phyloP scores from a whole-genome alignment of 2,329 filamentous ascomycete genomes.

The Aspergillus novoparasiticus region DNA sequence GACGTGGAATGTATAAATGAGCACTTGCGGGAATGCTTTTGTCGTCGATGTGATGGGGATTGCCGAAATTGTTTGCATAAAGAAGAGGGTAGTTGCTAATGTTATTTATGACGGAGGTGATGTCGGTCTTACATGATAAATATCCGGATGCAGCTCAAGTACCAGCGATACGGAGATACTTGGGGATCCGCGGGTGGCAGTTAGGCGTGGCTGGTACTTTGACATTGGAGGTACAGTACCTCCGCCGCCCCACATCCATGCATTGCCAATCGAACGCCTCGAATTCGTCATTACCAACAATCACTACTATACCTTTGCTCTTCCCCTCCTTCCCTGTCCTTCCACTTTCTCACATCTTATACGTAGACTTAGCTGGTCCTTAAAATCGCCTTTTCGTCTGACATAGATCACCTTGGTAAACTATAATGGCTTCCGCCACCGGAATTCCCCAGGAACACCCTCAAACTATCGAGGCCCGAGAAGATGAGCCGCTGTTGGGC shows the following conservation, averaged over 20 bases:
- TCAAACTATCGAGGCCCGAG: conserved; percentile 44
- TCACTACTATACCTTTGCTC: neutral
- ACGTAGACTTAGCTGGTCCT: neutral
- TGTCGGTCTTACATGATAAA: neutral
- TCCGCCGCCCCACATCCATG: neutral
- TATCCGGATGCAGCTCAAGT: neutral
- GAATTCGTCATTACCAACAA: neutral
- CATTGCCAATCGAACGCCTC: neutral
- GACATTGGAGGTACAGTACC: neutral
- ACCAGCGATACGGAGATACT: neutral
- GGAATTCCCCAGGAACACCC: conserved; percentile 62
- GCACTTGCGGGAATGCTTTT: neutral
- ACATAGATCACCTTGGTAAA: neutral
- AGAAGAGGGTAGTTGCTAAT: neutral
- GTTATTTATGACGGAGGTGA: neutral
- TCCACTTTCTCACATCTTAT: neutral
- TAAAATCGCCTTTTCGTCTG: neutral
- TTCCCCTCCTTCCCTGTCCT: neutral
- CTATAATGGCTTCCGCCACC: conserved; percentile 68
- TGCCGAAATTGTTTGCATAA: neutral
- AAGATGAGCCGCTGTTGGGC: conserved; percentile 72
- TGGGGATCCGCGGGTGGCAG: neutral
- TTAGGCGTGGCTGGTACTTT: neutral
- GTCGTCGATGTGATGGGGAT: neutral
- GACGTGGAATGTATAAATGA: neutral